Conservation (phyloP, 2,329 filamentous ascomycete genomes). For the Diaporthe sp. region DNA sequence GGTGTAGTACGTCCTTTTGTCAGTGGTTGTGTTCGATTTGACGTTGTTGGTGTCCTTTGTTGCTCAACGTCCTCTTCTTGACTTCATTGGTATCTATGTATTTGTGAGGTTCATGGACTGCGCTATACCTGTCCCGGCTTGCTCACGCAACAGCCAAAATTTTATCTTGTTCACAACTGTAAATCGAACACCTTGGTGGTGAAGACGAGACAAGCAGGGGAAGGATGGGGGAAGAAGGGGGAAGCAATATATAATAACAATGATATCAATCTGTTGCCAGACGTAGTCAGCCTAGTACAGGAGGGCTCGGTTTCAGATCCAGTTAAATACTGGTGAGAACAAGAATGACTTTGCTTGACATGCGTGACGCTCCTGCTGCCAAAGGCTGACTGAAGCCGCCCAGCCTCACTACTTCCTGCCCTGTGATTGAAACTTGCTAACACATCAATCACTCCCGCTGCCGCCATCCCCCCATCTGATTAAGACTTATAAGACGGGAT, state of each 20-base stretch:
- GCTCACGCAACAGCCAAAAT: constrained; percentile 27
- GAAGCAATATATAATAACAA: neutral
- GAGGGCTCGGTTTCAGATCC: neutral
- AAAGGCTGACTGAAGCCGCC: neutral
- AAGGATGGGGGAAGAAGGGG: too few relatives aligned
- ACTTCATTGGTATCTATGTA: constrained; percentile 20
- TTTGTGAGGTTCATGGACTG: constrained; percentile 20
- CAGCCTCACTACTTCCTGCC: neutral
- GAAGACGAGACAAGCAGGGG: neutral
- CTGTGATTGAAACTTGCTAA: neutral
- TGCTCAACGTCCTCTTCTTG: neutral
- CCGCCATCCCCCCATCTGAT: too few relatives aligned
- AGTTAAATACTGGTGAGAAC: neutral
- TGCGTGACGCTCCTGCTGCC: neutral
- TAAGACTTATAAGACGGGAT: neutral
- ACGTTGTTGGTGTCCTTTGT: neutral
- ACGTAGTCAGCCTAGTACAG: neutral
- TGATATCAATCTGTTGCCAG: neutral
- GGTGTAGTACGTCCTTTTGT: constrained; percentile 16
- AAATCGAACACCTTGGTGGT: neutral
- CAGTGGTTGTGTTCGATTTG: neutral
- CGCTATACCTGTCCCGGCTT: constrained; percentile 35
- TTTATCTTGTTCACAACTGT: constrained; percentile 4
- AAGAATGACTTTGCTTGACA: neutral
- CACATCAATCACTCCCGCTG: neutral